These are phyloP conservation scores for Apiospora sp. DNA, from an alignment of 2,329 filamentous ascomycete genomes.

Conservation along the genomic window DNA sequence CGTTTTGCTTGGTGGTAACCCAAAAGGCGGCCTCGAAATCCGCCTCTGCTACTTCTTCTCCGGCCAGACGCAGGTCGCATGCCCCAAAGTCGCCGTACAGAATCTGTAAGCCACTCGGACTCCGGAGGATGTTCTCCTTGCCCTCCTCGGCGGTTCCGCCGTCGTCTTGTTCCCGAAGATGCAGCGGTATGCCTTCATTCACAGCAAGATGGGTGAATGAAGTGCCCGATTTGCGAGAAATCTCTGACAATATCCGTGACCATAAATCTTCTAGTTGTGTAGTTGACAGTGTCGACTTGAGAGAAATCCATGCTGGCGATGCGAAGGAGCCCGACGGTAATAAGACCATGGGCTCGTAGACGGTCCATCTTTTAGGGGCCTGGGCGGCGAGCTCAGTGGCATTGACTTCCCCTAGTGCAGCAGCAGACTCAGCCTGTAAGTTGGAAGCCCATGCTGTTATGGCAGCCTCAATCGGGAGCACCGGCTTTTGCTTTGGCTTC, in stretches of 20 bases:
- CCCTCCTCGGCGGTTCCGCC: constrained; percentile 28
- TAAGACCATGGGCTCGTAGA: constrained; percentile 68
- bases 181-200: constrained; percentile 68
- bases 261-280: constrained; percentile 49
- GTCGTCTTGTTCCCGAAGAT: constrained; percentile 32
- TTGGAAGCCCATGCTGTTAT: constrained; percentile 30
- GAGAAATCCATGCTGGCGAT: constrained; percentile 47
- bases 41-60: constrained; percentile 35
- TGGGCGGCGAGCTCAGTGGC: constrained; percentile 44
- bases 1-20: constrained; percentile 80
- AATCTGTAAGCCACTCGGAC: constrained; percentile 73
- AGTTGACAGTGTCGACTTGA: constrained; percentile 39
- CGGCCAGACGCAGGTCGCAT: constrained; percentile 30
- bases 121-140: constrained; percentile 74
- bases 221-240: constrained; percentile 50
- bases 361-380: constrained; percentile 65
- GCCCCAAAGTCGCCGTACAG: constrained; percentile 80
- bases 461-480: constrained; percentile 34
- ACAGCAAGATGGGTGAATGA: constrained; percentile 64
- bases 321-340: constrained; percentile 67
- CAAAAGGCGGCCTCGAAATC: constrained; percentile 79
- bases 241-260: constrained; percentile 53
- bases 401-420: not conserved
- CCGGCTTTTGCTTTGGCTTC: constrained; percentile 17
- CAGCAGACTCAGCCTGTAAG: not conserved